Conservation (phyloP, 495 filamentous ascomycete species). For the Aspergillus ostianus region DNA sequence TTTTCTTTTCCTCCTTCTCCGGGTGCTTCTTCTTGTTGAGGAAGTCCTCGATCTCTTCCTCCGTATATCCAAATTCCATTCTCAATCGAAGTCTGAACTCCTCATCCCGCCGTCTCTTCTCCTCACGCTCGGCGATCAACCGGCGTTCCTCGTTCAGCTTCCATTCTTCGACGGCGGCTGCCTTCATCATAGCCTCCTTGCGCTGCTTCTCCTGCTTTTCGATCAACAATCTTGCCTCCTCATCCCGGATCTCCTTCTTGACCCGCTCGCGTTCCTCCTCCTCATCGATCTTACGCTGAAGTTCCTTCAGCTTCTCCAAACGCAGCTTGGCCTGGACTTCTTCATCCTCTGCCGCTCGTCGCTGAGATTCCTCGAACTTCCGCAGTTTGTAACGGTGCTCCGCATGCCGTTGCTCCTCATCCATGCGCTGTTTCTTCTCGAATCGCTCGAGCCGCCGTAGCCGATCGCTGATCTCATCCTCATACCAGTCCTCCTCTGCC, state of each 20-base stretch:
- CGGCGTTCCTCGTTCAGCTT: conserved; percentile 52
- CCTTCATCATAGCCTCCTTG: conserved; percentile 50
- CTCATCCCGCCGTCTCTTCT: conserved; percentile 44
- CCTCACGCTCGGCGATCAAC: conserved; percentile 26
- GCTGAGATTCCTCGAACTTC: conserved; percentile 19
- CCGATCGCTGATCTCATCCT: conserved; percentile 37
- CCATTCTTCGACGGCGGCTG: conserved; percentile 54
- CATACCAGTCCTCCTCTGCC: conserved; percentile 38
- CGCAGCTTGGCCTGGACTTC: conserved; percentile 19
- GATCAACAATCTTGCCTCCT: conserved; percentile 30
- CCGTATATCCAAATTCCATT: conserved; percentile 38
- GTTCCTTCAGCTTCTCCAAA: conserved; percentile 27
- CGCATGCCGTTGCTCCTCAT: conserved; percentile 32
- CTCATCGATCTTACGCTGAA: conserved; percentile 42
- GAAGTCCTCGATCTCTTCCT: conserved; percentile 54
- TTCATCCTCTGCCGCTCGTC: conserved; percentile 3
- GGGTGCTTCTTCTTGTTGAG: conserved; percentile 57
- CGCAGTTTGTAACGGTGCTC: conserved; percentile 27
- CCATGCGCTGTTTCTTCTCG: conserved; percentile 33
- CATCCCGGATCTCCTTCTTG: conserved; percentile 36
- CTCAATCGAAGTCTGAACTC: conserved; percentile 44
- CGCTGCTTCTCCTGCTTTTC: conserved; percentile 42
- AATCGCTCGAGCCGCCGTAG: conserved; percentile 32
- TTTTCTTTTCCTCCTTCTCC: conserved; percentile 44
- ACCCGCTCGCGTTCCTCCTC: conserved; percentile 42